Evolutionary conservation across 176 grass and related monocot genomes (phyloP).

Genomic region (Oryza coarctata): DNA sequence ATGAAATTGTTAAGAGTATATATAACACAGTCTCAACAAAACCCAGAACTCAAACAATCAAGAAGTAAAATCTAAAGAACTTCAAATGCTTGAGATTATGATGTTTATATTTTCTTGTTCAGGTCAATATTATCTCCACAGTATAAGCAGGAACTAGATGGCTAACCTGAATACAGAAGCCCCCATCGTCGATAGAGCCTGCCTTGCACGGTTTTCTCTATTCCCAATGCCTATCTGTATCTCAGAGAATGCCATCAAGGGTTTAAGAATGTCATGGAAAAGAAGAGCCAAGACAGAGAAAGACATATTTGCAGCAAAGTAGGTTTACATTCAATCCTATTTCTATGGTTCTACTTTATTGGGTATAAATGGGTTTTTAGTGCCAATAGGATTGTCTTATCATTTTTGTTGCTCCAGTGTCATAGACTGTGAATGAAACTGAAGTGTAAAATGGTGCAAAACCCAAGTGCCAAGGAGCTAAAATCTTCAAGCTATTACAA

Average conservation of each 20-base stretch:
- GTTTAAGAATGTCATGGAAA: constrained; percentile 14
- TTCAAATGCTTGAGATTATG: constrained; percentile 5
- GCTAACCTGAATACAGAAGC: constrained; percentile 93
- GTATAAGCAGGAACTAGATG: constrained; percentile 24
- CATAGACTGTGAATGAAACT: constrained; percentile 6
- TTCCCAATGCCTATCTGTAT: constrained; percentile 67
- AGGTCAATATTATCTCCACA: background rate
- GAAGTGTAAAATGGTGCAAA: constrained; percentile 1
- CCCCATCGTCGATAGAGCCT: constrained; percentile 89
- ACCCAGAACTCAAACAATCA: background rate
- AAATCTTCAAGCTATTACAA: constrained; percentile 4
- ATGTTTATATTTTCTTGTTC: constrained; percentile 10
- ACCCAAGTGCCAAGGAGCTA: background rate
- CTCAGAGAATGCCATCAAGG: constrained; percentile 19
- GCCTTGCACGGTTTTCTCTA: constrained; percentile 61
- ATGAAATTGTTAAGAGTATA: background rate
- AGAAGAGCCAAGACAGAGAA: background rate
- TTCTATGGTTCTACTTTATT: constrained; percentile 8
- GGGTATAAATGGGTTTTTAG: background rate
- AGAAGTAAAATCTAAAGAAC: background rate
- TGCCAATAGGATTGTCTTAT: background rate
- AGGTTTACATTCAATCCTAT: constrained; percentile 12
- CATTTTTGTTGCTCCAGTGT: background rate
- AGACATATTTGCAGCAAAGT: background rate
- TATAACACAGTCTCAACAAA: background rate